Base-by-base conservation (phyloP, 2,329 filamentous ascomycete species). In the Didymosphaeria variabile region DNA sequence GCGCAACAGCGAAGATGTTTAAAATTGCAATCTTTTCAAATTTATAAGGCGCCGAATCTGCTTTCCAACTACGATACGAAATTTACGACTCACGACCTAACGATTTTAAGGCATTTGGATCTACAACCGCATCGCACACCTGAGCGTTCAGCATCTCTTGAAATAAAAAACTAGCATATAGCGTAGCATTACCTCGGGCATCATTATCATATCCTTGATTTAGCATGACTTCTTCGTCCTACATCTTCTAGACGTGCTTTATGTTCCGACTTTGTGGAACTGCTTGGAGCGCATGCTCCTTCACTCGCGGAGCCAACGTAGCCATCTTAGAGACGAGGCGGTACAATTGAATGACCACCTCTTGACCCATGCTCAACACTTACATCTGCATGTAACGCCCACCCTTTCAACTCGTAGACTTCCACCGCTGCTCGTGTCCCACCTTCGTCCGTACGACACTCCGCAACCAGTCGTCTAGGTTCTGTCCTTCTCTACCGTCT, bases 391-490 rank as follows among this genome's bases (percentile, higher is more conserved):
- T n/a, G 5, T 12, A 45, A 8, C 15, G 46, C 46, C 19, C 7
- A 12, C 12, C 40, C n/a, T 17, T 38, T 64, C 57, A 54, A 79
- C 74, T 74, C 21, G 69, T 73, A 55, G 71, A 73, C 62, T 76
- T 78, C 81, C 81, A 83, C 51, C 74, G 69, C 62, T 79, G 77
- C 55, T 80, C 79, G 45, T 66, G 64, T 46, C 72, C 75, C 8
- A 81, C 80, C 64, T 79, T 80, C 58, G 68, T 70, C 64, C 70
- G 72, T 17, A 83, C 72, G 1, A 77, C 76, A n/a, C 73, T 71
- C 54, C 79, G 73, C 60, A 83, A 55, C 79, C 79, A 82, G 42
- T 68, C 69, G 44, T 76, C 70, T 38, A 79, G 44, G 58, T 73
- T 79, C 50, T 65, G 67, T 19, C 69, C 67, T 34, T 72, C 62